Percentiles rank a stretch among this genome's conserved stretches.
phyloP scores from a whole-genome alignment of 495 filamentous ascomycete species.

The Evernia prunastri region DNA sequence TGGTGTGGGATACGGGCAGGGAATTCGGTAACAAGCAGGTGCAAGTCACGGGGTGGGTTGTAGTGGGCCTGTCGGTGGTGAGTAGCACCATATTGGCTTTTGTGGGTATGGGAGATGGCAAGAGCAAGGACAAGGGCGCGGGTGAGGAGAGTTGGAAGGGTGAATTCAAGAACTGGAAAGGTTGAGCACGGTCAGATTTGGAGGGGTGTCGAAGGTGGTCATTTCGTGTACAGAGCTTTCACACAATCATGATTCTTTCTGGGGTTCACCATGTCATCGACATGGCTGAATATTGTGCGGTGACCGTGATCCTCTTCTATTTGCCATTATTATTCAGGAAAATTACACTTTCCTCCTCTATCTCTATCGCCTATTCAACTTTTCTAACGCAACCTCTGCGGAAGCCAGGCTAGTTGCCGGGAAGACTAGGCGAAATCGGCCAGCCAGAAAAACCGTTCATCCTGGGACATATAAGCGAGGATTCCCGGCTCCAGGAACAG shows the following conservation, averaged over 20 bases:
- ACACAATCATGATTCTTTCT: background rate
- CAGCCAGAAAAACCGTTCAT: background rate
- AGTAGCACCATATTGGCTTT: constrained; percentile 57
- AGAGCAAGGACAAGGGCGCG: background rate
- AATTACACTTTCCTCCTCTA: background rate
- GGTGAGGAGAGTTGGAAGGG: constrained; percentile 5
- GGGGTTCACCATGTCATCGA: background rate
- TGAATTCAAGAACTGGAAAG: constrained; percentile 10
- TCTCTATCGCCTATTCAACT: background rate
- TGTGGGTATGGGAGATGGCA: constrained; percentile 20
- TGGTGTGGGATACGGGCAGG: constrained; percentile 73
- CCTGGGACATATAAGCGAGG: background rate
- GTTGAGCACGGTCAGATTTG: background rate
- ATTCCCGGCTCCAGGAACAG: background rate
- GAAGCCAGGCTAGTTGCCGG: background rate
- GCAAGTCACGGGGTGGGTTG: constrained; percentile 64
- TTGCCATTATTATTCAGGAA: background rate
- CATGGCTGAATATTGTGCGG: background rate
- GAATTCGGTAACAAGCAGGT: constrained; percentile 65
- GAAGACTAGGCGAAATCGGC: background rate
- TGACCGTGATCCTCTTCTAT: background rate
- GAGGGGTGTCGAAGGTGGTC: background rate
- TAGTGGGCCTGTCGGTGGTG: constrained; percentile 61
- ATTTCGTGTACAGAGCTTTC: constrained; percentile 7
- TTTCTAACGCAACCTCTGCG: background rate